These are phyloP conservation scores for Rugosomyces carneus DNA, from an alignment of 1,284 basidiomycete genomes.

Conservation along the genomic window DNA sequence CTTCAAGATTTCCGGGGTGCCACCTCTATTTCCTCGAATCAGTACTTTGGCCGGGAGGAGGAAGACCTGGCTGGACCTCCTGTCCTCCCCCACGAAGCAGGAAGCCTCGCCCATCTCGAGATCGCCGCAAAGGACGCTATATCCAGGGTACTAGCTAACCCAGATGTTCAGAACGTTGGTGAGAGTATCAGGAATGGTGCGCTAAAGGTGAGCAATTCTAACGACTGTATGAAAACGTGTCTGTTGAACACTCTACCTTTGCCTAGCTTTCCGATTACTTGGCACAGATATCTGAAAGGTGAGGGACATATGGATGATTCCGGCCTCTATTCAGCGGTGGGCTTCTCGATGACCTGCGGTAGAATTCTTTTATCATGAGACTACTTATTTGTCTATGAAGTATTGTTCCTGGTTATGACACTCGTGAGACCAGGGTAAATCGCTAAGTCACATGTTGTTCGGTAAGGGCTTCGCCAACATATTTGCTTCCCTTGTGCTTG, in stretches of 20 bases:
- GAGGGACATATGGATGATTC: background rate
- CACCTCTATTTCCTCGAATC: conserved; percentile 90
- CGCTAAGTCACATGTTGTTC: too few species aligned
- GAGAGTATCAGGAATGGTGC: conserved; percentile 82
- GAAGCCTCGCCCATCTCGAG: conserved; percentile 72
- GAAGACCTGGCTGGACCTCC: conserved; percentile 38
- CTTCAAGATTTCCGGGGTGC: conserved; percentile 88
- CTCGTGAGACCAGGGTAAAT: too few species aligned
- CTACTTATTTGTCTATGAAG: background rate
- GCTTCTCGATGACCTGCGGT: background rate
- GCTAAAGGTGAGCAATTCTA: conserved; percentile 60
- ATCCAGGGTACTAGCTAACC: conserved; percentile 76
- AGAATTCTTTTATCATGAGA: too few species aligned
- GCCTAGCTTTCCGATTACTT: conserved; percentile 71
- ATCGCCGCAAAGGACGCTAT: conserved; percentile 77
- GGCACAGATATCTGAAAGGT: conserved; percentile 65
- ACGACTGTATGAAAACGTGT: conserved; percentile 5
- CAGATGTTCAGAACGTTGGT: conserved; percentile 85
- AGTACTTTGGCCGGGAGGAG: conserved; percentile 93
- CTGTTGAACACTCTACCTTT: conserved; percentile 1
- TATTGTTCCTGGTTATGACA: background rate
- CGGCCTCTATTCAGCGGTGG: background rate
- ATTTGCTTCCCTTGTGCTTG: too few species aligned
- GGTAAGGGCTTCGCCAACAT: too few species aligned
- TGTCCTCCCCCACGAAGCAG: conserved; percentile 49